A percentile compares a stretch with the other conserved stretches of the same genome.
These are phyloP conservation scores for Tephrocybe sp. DNA, from an alignment of 768 basidiomycete species.

Conservation along the genomic window DNA sequence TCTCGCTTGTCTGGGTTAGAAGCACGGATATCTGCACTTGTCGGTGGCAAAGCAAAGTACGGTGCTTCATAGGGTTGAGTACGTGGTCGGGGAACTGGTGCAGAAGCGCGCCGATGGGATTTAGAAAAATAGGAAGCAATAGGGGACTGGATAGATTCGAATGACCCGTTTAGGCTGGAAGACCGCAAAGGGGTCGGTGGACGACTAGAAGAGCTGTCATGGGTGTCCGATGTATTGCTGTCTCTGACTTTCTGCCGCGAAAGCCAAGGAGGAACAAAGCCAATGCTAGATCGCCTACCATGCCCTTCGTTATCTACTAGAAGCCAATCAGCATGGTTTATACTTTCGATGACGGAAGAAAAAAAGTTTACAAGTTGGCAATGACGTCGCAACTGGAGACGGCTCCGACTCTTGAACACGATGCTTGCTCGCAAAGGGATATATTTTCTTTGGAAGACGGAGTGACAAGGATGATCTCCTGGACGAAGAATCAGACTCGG, in stretches of 20 bases:
- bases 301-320: constrained; percentile 3
- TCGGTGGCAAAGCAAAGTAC: constrained; percentile 41
- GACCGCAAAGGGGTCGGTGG: constrained; percentile 20
- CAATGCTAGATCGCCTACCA: constrained; percentile 4
- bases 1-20: constrained; percentile 24
- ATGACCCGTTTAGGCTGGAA: constrained; percentile 1
- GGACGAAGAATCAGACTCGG: constrained; percentile 20
- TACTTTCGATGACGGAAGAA: neutral
- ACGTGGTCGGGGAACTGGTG: constrained; percentile 28
- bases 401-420: constrained; percentile 5
- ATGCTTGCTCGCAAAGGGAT: constrained; percentile 14
- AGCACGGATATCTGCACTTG: constrained; percentile 18
- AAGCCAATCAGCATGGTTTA: neutral
- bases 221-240: neutral
- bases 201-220: constrained; percentile 11
- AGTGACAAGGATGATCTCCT: constrained; percentile 17
- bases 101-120: constrained; percentile 26
- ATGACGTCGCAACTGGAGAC: neutral
- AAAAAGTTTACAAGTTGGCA: constrained; percentile 1
- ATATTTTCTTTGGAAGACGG: constrained; percentile 15
- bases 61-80: constrained; percentile 43
- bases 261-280: constrained; percentile 11
- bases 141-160: constrained; percentile 16
- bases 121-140: constrained; percentile 25
- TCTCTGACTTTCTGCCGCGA: constrained; percentile 10